Percentiles rank a stretch among this genome's conserved stretches.
Conservation (phyloP, 2,329 filamentous ascomycete genomes). For the Clarireedia sp. region DNA sequence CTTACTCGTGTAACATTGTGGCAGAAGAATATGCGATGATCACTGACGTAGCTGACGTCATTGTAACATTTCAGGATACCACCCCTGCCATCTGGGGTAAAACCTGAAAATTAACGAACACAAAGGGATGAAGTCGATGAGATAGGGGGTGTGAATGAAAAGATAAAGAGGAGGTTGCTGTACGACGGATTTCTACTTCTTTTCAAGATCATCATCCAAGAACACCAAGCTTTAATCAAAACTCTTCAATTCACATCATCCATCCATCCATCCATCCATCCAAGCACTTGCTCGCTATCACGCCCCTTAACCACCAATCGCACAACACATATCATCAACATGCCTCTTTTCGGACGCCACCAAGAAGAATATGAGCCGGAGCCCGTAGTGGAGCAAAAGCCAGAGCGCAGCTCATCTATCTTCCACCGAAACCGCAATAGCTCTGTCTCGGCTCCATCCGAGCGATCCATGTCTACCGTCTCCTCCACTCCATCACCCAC, state of each 20-base stretch:
- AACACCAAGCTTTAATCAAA: background rate
- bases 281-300: background rate
- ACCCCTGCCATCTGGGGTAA: background rate
- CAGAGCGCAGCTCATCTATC: conserved; percentile 3
- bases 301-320: background rate
- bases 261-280: background rate
- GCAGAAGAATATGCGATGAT: no score
- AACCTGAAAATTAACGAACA: background rate
- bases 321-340: background rate
- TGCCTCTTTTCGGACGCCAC: conserved; percentile 6
- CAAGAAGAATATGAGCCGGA: conserved; percentile 1
- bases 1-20: no score
- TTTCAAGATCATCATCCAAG: background rate
- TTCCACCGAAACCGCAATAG: conserved; percentile 4
- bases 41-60: background rate
- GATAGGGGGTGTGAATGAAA: background rate
- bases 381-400: conserved; percentile 2
- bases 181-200: background rate
- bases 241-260: background rate
- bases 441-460: background rate
- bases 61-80: background rate
- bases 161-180: background rate
- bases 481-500: background rate
- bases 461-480: conserved; percentile 3
- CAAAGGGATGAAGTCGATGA: background rate